Conservation (phyloP, 2,329 filamentous ascomycete species). For the Hypoxylon sp. region DNA sequence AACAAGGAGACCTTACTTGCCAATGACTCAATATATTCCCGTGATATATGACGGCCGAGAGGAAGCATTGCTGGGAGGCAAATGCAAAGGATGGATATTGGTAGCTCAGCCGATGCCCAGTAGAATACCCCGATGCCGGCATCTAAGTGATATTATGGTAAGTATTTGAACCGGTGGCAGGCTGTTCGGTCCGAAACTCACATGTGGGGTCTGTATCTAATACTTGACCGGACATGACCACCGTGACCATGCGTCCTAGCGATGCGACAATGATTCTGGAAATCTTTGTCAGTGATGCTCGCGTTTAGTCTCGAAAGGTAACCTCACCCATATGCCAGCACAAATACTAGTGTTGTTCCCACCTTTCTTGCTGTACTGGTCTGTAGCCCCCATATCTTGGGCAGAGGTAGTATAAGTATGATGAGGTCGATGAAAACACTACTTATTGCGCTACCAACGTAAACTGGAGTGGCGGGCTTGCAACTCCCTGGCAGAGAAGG, state of each 20-base stretch:
- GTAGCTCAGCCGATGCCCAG: slow-evolving; percentile 5
- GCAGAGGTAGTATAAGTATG: slow-evolving; percentile 17
- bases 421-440: slow-evolving; percentile 14
- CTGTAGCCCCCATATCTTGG: slow-evolving; percentile 13
- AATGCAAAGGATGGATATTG: slow-evolving; percentile 10
- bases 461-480: not conserved
- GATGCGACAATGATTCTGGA: slow-evolving; percentile 16
- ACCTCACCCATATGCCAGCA: slow-evolving; percentile 15
- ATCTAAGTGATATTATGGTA: not conserved
- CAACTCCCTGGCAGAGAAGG: not conserved
- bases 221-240: not conserved
- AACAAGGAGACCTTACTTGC: no score
- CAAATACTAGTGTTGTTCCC: slow-evolving; percentile 9
- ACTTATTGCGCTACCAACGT: slow-evolving; percentile 1
- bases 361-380: slow-evolving; percentile 5
- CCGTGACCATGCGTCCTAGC: slow-evolving; percentile 9
- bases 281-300: not conserved
- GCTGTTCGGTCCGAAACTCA: not conserved
- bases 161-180: not conserved
- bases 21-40: not conserved
- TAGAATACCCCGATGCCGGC: not conserved
- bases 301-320: not conserved
- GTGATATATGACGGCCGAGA: not conserved
- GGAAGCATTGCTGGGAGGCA: slow-evolving; percentile 16
- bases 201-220: slow-evolving; percentile 8